Conservation (phyloP, 73 alveolate genomes). For the Paramecium biaurelia region DNA sequence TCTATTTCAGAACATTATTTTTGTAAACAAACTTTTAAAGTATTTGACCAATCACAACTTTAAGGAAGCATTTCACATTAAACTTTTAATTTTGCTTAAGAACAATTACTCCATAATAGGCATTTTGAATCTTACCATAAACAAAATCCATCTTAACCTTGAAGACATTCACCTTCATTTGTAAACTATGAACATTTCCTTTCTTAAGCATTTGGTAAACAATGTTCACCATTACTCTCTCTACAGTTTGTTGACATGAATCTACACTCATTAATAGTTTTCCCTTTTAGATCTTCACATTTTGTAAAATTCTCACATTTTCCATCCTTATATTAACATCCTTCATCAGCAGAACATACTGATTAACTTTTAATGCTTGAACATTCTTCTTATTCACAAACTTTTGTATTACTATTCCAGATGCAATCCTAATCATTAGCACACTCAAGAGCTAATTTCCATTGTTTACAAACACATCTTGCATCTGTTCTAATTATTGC, state of each 20-base stretch:
- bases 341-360: neutral
- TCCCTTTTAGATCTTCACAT: neutral
- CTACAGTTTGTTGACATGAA: neutral
- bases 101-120: neutral
- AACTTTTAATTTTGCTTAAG: neutral
- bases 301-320: constrained; percentile 10
- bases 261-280: neutral
- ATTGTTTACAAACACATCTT: neutral
- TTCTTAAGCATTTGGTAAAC: neutral
- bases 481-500: neutral
- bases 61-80: neutral
- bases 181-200: neutral
- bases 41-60: neutral
- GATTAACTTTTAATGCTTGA: neutral
- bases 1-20: neutral
- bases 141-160: constrained; percentile 23
- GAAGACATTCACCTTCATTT: neutral
- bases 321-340: neutral
- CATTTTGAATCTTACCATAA: neutral
- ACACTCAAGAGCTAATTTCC: constrained; percentile 2
- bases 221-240: neutral
- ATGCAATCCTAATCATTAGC: neutral
- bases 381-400: neutral
- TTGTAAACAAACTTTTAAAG: neutral
- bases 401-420: neutral